Percentiles rank a stretch among this genome's conserved stretches.
Conservation (phyloP, 306 rosid genomes). For the Erythrophleum fordii region DNA sequence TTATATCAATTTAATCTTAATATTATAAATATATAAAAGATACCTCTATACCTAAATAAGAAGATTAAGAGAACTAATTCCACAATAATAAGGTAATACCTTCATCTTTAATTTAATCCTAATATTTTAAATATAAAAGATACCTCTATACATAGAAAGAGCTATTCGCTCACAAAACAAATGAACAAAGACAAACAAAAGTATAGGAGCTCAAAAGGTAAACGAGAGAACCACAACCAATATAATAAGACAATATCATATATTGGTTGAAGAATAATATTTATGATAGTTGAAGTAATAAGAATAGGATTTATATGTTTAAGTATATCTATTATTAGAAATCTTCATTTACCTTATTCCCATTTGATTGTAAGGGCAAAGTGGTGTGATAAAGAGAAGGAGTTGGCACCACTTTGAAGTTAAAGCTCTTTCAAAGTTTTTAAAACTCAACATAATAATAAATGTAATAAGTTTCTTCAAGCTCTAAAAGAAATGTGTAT, state of each 20-base stretch:
- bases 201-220: neutral
- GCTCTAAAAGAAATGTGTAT: neutral
- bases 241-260: neutral
- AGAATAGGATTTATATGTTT: neutral
- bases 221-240: too few species aligned
- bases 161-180: neutral
- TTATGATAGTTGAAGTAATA: neutral
- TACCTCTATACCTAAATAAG: too few species aligned
- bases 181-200: neutral
- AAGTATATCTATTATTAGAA: neutral
- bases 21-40: too few species aligned
- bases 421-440: too few species aligned
- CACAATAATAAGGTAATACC: too few species aligned
- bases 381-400: slow-evolving; percentile 60
- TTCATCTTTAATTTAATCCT: too few species aligned
- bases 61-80: too few species aligned
- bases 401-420: slow-evolving; percentile 71
- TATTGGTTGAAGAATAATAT: neutral
- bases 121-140: too few species aligned
- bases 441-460: slow-evolving; percentile 56
- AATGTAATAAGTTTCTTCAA: slow-evolving; percentile 30
- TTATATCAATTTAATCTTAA: too few species aligned
- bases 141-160: too few species aligned
- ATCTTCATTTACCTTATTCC: slow-evolving; percentile 53
- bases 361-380: slow-evolving; percentile 39